phyloP scores from a whole-genome alignment of 2,329 filamentous ascomycete species.

The Leptographium lundbergii region DNA sequence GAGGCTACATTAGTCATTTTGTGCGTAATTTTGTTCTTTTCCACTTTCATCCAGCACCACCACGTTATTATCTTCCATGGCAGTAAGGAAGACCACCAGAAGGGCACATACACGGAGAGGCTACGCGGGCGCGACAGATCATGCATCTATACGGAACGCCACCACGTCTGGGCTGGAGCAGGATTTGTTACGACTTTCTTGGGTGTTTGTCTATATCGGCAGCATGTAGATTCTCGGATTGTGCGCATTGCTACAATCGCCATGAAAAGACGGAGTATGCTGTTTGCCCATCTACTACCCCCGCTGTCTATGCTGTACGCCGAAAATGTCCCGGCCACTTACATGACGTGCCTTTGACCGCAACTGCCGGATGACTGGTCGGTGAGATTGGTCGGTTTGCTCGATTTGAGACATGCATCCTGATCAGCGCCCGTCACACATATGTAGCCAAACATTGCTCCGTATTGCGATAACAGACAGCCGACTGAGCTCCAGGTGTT shows the following conservation, averaged over 20 bases:
- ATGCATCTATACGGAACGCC: neutral
- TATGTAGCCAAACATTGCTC: neutral
- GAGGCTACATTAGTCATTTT: neutral
- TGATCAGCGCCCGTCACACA: neutral
- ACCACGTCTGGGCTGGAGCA: neutral
- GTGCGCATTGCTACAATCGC: neutral
- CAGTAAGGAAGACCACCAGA: neutral
- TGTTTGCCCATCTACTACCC: neutral
- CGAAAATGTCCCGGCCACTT: neutral
- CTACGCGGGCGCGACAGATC: neutral
- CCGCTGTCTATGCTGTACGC: neutral
- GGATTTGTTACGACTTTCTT: neutral
- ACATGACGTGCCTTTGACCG: neutral
- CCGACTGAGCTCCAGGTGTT: neutral
- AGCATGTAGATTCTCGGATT: neutral
- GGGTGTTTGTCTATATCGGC: neutral
- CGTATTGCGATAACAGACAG: neutral
- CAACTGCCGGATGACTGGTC: neutral
- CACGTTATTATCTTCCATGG: neutral
- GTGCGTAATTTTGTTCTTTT: neutral
- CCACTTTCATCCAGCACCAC: neutral
- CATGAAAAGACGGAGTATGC: neutral
- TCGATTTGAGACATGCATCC: neutral
- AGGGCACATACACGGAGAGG: neutral
- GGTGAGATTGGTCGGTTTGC: no score